These are phyloP conservation scores for Globisporangium perplexum DNA, from an alignment of 352 stramenopile species.

Conservation along the genomic window DNA sequence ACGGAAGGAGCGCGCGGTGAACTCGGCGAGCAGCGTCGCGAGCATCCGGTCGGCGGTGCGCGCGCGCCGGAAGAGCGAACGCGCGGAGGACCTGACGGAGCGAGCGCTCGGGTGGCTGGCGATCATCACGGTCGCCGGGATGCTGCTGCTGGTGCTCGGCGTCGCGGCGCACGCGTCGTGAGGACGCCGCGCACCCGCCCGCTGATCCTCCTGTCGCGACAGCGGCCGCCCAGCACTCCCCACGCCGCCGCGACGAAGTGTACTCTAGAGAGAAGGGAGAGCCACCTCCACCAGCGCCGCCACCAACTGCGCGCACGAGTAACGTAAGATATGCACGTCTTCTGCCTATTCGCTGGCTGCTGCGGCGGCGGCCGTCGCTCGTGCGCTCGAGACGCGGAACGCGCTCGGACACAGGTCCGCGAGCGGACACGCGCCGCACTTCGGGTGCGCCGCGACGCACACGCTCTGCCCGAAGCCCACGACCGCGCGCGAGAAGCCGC, in stretches of 20 bases:
- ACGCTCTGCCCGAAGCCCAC: constrained; percentile 96
- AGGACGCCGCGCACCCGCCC: not conserved
- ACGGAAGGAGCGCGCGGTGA: not conserved
- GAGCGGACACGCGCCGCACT: constrained; percentile 72
- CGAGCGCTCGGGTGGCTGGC: constrained; percentile 28
- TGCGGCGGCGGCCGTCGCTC: not conserved
- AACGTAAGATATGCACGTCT: not conserved
- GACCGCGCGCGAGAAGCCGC: constrained; percentile 89
- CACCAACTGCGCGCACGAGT: not conserved
- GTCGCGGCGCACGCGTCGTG: constrained; percentile 23
- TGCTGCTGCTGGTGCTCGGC: constrained; percentile 26
- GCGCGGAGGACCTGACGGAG: constrained; percentile 32
- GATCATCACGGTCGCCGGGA: constrained; percentile 22
- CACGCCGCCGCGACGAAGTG: not conserved
- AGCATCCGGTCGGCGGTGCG: constrained; percentile 16
- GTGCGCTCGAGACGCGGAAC: not conserved
- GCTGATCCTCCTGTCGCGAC: not conserved
- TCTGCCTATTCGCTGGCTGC: not conserved
- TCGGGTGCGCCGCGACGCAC: constrained; percentile 60
- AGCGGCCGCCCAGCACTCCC: not conserved
- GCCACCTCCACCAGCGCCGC: not conserved
- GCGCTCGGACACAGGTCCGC: constrained; percentile 45
- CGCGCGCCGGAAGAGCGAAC: constrained; percentile 23
- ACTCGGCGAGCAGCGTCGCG: constrained; percentile 4
- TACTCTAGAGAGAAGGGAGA: not conserved